Evolutionary conservation across 78 protist genomes (phyloP).

Genomic region (Dictyostelium purpureum): DNA sequence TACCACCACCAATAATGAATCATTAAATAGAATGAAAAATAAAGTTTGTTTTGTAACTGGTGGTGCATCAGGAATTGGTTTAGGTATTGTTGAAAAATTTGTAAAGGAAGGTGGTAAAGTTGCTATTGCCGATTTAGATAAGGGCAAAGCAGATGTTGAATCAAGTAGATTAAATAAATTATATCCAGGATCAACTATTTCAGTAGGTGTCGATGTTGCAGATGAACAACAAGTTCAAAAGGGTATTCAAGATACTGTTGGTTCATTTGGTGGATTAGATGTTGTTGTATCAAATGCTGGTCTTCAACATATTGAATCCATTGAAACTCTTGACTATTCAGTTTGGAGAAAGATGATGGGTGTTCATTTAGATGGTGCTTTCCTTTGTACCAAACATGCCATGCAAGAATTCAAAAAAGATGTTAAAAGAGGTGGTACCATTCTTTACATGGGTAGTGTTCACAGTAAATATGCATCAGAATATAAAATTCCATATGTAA

Average conservation of each 20-base stretch:
- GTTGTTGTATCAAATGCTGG: constrained; percentile 81
- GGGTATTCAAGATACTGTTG: constrained; percentile 18
- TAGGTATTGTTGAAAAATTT: constrained; percentile 62
- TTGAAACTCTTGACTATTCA: constrained; percentile 30
- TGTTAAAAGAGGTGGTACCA: constrained; percentile 48
- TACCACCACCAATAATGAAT: no score
- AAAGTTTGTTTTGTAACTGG: constrained; percentile 81
- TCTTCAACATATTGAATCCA: constrained; percentile 73
- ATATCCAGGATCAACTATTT: constrained; percentile 27
- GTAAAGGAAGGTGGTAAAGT: constrained; percentile 69
- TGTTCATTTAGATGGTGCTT: constrained; percentile 83
- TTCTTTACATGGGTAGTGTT: constrained; percentile 81
- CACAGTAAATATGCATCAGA: constrained; percentile 79
- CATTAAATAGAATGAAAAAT: constrained; percentile 28
- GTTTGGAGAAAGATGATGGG: constrained; percentile 82
- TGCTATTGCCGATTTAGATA: constrained; percentile 56
- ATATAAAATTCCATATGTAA: constrained; percentile 80
- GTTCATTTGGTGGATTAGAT: constrained; percentile 59
- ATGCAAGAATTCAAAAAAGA: constrained; percentile 66
- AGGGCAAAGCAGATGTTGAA: background rate
- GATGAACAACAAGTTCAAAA: constrained; percentile 19
- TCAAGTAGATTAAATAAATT: background rate
- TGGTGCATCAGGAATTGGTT: constrained; percentile 78
- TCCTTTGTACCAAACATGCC: constrained; percentile 75
- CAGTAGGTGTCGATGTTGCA: constrained; percentile 24